These are phyloP conservation scores for Leishmania amazonensis DNA, from an alignment of 208 protist species.

Conservation along the genomic window DNA sequence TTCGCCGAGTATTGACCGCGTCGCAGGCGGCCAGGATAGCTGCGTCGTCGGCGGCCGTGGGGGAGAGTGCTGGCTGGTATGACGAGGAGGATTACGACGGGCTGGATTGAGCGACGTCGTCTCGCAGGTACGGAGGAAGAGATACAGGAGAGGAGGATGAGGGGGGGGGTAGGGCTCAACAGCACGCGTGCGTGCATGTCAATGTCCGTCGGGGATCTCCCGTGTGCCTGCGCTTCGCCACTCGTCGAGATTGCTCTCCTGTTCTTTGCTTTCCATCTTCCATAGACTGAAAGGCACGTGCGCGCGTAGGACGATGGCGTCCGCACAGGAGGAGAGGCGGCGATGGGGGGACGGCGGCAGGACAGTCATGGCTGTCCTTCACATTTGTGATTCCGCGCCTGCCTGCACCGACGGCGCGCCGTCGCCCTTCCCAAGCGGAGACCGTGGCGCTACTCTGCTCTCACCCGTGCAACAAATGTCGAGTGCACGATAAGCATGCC, in stretches of 20 bases:
- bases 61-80: constrained; percentile 21
- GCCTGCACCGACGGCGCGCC: not conserved
- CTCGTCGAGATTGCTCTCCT: not conserved
- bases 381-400: not conserved
- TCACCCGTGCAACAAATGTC: not conserved
- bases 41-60: not conserved
- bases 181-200: not conserved
- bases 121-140: not conserved
- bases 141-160: not conserved
- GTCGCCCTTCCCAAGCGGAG: not conserved
- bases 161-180: not conserved
- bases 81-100: constrained; percentile 31
- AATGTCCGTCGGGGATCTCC: not conserved
- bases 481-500: not conserved
- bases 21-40: not conserved
- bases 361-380: not conserved
- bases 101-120: constrained; percentile 16
- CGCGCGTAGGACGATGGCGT: not conserved
- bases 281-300: not conserved
- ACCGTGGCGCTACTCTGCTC: not conserved
- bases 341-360: not conserved
- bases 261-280: not conserved
- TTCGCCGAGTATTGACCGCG: constrained; percentile 9
- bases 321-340: not conserved
- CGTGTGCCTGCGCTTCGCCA: not conserved